Evolutionary conservation across 805 yeast species (phyloP), one percentile per base, ranked within the genome.

Genomic region (Alloascoidea hylecoeti): DNA sequence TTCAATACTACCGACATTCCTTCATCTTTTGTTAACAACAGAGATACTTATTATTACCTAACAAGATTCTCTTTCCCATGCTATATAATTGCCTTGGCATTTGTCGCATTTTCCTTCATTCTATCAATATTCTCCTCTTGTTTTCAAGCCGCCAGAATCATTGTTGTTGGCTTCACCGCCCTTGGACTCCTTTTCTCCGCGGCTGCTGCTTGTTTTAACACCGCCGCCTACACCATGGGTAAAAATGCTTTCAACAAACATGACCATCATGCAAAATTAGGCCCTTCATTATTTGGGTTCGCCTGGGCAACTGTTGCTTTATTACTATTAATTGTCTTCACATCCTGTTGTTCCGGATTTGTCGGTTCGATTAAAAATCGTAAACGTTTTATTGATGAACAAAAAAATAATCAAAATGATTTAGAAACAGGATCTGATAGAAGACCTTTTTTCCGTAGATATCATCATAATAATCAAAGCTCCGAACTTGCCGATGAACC

Each of bases 51-150:
- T 55, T 84, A 66, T 60, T 78, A 75, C 57, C 57, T 78, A 50
- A 68, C 84, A 15, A 71, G 89, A 46, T 69, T 78, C 49, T 76
- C 75, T 5, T 77, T 73, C 68, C 73, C 80, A 2, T 76, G 79
- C 61, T 57, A 70, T 49, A 50, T 75, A 37, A 60, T 78, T 45
- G 79, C 75, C 2, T 55, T 79, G 38, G 54, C 69, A 16, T 78
- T 78, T 51, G 56, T 72, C 13, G 56, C 69, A 3, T 35, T 70
- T 13, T 62, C 79, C 1, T 45, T 78, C 33, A 9, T 71, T 14
- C 30, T 23, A 9, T 9, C 13, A 9, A 9, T 23, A 9, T 23
- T 23, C n/a, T 9, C 30, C n/a, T 9, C 30, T n/a, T 23, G 30
- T 23, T 23, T n/a, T 9, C 30, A 23, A 23, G 9, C 30, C 30